These are phyloP conservation scores for Homolaphlyctis polyrhiza DNA, from an alignment of 371 early-diverging fungal genomes.

Conservation along the genomic window DNA sequence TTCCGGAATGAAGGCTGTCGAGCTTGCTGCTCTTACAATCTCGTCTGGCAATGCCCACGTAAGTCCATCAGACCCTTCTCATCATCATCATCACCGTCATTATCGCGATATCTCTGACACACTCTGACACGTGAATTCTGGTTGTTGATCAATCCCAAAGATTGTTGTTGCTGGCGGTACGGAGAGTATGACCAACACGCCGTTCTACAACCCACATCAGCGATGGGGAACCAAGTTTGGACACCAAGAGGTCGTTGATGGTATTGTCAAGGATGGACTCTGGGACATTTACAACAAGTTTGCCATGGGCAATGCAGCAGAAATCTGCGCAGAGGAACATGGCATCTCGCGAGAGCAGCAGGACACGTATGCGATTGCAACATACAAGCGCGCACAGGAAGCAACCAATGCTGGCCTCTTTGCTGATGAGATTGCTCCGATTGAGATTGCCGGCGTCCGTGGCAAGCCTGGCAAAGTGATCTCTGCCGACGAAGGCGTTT, in stretches of 20 bases:
- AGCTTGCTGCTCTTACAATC: constrained; percentile 82
- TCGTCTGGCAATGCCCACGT: constrained; percentile 63
- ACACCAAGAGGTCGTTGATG: constrained; percentile 75
- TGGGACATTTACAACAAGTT: constrained; percentile 82
- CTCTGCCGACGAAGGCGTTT: constrained; percentile 38
- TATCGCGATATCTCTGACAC: too few species aligned
- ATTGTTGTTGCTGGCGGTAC: constrained; percentile 88
- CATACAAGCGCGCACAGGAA: constrained; percentile 84
- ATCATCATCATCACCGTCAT: too few species aligned
- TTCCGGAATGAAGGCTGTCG: constrained; percentile 91
- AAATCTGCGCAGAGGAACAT: constrained; percentile 82
- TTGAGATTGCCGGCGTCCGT: constrained; percentile 56
- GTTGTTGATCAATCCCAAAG: too few species aligned
- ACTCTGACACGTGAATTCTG: neutral
- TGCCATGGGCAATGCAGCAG: constrained; percentile 82
- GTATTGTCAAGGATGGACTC: constrained; percentile 89
- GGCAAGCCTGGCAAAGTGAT: constrained; percentile 27
- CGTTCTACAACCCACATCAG: constrained; percentile 73
- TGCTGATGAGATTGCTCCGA: constrained; percentile 83
- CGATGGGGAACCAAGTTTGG: constrained; percentile 68
- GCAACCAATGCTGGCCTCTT: constrained; percentile 74
- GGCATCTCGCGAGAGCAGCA: constrained; percentile 79
- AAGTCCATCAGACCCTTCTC: too few species aligned
- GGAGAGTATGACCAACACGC: constrained; percentile 96
- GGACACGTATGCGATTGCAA: constrained; percentile 84